Base-by-base conservation (phyloP, 306 rosid genomes). In the Acacia crassicarpa region DNA sequence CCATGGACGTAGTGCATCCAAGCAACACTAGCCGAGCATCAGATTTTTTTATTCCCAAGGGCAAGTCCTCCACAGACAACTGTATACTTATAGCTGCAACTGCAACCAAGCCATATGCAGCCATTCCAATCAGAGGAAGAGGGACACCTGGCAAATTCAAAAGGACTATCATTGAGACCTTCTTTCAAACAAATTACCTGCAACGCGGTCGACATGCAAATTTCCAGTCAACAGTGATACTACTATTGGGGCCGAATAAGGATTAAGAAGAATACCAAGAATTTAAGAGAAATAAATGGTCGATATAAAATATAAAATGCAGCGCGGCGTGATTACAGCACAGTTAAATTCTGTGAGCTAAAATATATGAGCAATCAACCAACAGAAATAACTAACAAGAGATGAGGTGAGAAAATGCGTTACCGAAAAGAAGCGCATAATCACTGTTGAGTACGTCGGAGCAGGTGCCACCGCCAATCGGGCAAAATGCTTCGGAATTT, bases 391-490 rank as follows among this genome's bases (percentile, higher is more conserved):
- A 0, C 11, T 48, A 20, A 8, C 30, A 0, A 9, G 19, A 59
- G n/a, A 27, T 22, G 7, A 59, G 9, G 51, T 9, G 59, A 40
- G 22, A 2, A 45, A 32, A 16, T 20, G 12, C 13, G 14, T 25
- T 91, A 93, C 98, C 97, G 69, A 93, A 95, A 84, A 92, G 83
- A 62, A 87, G 48, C 35, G 99, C 99, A 83, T 89, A 94, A 63
- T 89, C 92, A 48, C 98, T 93, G 83, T 83, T 87, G 84, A 94
- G 97, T 33, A 93, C 84, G 81, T 86, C 85, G 67, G 90, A 83
- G 84, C 97, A 93, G 45, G 84, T 72, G 33, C 87, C 92, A 4
- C 89, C 94, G 9, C 89, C 93, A 46, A 84, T 59, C 5, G 95
- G 95, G 84, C 97, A 93, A 58, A 94, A 91, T 15, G 89, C 90